Percentiles rank a stretch among this genome's conserved stretches.
These are phyloP conservation scores for Cladorrhinum sp. DNA, from an alignment of 2,329 filamentous ascomycete genomes.

Conservation along the genomic window DNA sequence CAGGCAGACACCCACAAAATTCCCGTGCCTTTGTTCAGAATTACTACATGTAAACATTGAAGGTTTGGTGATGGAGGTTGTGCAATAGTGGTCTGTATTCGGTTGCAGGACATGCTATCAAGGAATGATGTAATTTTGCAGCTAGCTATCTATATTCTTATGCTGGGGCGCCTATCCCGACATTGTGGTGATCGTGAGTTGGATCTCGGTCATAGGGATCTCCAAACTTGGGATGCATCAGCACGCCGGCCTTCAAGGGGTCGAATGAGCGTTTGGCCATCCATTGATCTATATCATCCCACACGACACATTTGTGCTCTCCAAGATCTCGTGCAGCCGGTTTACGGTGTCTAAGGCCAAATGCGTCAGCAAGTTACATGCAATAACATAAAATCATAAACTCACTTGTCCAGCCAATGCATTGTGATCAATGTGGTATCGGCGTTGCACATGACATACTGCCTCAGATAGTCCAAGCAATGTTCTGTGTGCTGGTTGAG, in stretches of 20 bases:
- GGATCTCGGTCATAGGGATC: background rate
- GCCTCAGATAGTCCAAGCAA: background rate
- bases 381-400: background rate
- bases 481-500: background rate
- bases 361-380: background rate
- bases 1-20: no score
- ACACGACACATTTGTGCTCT: background rate
- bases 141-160: background rate
- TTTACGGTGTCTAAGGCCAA: background rate
- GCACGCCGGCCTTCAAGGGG: background rate
- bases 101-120: no score
- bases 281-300: background rate
- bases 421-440: background rate
- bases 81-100: no score
- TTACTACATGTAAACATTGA: no score
- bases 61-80: no score
- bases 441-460: background rate
- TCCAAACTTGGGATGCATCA: background rate
- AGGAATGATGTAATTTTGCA: no score
- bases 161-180: background rate
- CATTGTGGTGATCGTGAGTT: background rate
- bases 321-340: background rate
- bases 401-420: background rate
- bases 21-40: no score
- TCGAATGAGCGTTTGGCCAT: background rate